Conservation (phyloP, 495 filamentous ascomycete species). For the Aspergillus nidulans region DNA sequence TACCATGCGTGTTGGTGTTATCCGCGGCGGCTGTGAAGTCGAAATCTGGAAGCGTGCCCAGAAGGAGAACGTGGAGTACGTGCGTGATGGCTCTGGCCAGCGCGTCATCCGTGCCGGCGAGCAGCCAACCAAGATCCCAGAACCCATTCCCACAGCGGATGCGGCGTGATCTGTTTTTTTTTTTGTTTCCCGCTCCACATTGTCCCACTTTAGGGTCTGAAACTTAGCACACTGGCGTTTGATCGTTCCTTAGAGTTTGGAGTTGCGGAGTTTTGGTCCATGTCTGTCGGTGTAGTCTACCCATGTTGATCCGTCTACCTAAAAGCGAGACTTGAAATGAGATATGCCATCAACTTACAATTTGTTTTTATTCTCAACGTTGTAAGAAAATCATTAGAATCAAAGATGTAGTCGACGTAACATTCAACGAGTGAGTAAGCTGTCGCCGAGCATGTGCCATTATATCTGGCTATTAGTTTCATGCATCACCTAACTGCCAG, state of each 20-base stretch:
- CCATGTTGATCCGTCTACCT: slow-evolving; percentile 1
- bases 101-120: slow-evolving; percentile 85
- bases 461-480: too few relatives aligned
- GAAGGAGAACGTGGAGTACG: slow-evolving; percentile 69
- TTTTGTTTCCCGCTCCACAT: neutral
- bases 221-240: slow-evolving; percentile 20
- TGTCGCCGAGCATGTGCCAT: too few relatives aligned
- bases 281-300: neutral
- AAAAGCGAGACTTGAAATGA: slow-evolving; percentile 11
- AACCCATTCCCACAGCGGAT: slow-evolving; percentile 44
- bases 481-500: too few relatives aligned
- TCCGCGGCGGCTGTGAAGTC: slow-evolving; percentile 93
- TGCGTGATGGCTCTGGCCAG: slow-evolving; percentile 77
- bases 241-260: slow-evolving; percentile 9
- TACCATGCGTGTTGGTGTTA: slow-evolving; percentile 94
- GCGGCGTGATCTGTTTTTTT: slow-evolving; percentile 31
- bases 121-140: slow-evolving; percentile 78
- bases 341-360: slow-evolving; percentile 3
- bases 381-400: too few relatives aligned
- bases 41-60: slow-evolving; percentile 98
- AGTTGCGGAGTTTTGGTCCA: slow-evolving; percentile 6
- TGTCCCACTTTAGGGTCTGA: neutral
- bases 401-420: too few relatives aligned
- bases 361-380: too few relatives aligned
- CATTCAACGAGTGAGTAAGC: too few relatives aligned